These are phyloP conservation scores for Fusarium chlamydosporum DNA, from an alignment of 2,329 filamentous ascomycete genomes.

Conservation along the genomic window DNA sequence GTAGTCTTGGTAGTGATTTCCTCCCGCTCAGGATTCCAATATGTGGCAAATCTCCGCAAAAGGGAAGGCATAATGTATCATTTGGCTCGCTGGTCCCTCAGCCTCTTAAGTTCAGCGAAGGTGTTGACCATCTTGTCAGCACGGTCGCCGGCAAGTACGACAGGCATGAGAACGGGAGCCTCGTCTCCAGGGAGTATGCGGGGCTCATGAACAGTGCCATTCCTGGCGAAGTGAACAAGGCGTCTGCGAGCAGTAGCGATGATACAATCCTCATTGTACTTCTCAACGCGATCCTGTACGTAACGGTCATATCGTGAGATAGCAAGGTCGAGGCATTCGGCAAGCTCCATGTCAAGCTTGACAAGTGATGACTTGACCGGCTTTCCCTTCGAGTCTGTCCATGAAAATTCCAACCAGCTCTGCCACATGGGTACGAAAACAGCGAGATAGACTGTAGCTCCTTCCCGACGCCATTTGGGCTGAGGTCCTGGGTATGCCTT, in stretches of 20 bases:
- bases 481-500: constrained; percentile 1
- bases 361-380: background rate
- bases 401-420: background rate
- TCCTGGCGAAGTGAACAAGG: background rate
- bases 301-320: constrained; percentile 5
- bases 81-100: background rate
- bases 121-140: background rate
- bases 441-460: constrained; percentile 2
- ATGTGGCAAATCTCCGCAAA: background rate
- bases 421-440: background rate
- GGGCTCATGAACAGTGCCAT: background rate
- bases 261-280: constrained; percentile 5
- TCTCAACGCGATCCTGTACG: background rate
- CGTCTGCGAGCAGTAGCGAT: constrained; percentile 3
- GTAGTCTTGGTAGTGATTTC: background rate
- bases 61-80: background rate
- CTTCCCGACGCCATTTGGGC: constrained; percentile 1
- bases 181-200: background rate
- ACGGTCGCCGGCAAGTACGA: background rate
- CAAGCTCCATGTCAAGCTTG: constrained; percentile 3
- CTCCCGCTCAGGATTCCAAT: too few relatives aligned
- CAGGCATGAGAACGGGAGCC: background rate
- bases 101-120: background rate
- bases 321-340: background rate
- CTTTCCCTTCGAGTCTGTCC: background rate